These are phyloP conservation scores for Didymella arachidicola DNA, from an alignment of 2,329 filamentous ascomycete genomes.

Conservation along the genomic window DNA sequence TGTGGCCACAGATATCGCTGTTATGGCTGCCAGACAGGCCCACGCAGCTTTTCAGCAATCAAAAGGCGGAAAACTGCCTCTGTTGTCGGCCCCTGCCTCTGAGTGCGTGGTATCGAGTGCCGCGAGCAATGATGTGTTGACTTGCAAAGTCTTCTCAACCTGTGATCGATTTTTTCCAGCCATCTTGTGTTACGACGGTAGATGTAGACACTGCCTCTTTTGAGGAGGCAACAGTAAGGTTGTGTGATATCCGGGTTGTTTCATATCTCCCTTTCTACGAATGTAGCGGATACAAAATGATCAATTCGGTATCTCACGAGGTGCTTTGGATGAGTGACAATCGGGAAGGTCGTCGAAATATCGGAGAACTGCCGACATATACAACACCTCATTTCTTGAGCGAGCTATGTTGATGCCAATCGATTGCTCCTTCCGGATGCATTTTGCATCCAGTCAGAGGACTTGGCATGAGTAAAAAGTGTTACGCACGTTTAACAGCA, in stretches of 20 bases:
- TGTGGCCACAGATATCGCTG: conserved; percentile 7
- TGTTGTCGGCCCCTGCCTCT: neutral
- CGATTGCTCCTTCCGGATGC: neutral
- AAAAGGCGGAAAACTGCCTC: neutral
- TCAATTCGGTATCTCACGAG: too few species aligned
- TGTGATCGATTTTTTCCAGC: neutral
- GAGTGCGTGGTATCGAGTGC: neutral
- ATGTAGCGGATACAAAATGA: too few species aligned
- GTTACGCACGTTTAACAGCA: neutral
- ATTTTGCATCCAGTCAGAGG: neutral
- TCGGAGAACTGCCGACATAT: neutral
- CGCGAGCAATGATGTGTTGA: neutral
- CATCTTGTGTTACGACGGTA: neutral
- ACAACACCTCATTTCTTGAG: neutral
- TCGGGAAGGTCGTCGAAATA: neutral
- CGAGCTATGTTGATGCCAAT: neutral
- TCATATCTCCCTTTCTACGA: too few species aligned
- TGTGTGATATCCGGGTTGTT: neutral
- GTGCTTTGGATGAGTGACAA: too few species aligned
- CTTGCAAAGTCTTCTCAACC: neutral
- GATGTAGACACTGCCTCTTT: too few species aligned
- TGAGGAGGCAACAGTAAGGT: neutral
- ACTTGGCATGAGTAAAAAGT: neutral
- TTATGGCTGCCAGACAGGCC: conserved; percentile 4
- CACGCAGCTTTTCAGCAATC: conserved; percentile 5